Percentiles rank a stretch among this genome's conserved stretches.
These are phyloP conservation scores for Pseudozyma sp. DNA, from an alignment of 1,284 basidiomycete genomes.

Conservation along the genomic window DNA sequence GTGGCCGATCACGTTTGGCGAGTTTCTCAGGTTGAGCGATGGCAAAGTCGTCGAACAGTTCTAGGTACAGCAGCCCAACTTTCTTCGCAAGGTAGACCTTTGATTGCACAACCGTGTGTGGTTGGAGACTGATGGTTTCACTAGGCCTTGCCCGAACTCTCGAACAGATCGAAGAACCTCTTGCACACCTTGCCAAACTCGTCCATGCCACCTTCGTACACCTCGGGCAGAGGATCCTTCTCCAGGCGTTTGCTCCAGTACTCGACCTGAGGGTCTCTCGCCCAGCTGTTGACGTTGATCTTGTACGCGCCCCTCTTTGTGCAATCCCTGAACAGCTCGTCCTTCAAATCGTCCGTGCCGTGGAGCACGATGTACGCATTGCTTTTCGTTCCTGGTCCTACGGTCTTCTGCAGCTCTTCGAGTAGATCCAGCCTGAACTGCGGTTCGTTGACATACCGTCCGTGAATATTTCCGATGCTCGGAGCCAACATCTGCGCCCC, in stretches of 20 bases:
- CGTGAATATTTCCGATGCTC: conserved; percentile 71
- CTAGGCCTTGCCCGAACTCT: conserved; percentile 36
- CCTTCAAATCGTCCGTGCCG: conserved; percentile 49
- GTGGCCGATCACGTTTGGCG: conserved; percentile 58
- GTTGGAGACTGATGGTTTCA: too few species aligned
- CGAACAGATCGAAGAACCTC: conserved; percentile 41
- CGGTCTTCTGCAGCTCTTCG: conserved; percentile 25
- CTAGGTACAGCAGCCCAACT: neutral
- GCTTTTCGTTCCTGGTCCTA: conserved; percentile 27
- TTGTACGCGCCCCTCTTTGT: conserved; percentile 31
- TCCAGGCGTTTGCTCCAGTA: conserved; percentile 33
- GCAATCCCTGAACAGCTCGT: conserved; percentile 40
- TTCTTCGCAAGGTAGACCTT: too few species aligned
- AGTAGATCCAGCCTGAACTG: conserved; percentile 41
- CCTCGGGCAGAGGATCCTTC: conserved; percentile 31
- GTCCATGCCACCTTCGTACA: conserved; percentile 49
- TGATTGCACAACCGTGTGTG: too few species aligned
- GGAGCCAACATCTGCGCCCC: conserved; percentile 71
- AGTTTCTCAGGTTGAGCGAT: conserved; percentile 49
- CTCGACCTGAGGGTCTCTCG: conserved; percentile 45
- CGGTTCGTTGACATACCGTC: conserved; percentile 52
- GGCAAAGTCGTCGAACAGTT: conserved; percentile 53
- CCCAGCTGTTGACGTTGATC: conserved; percentile 54
- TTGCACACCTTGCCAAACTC: conserved; percentile 19
- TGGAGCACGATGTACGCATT: conserved; percentile 41